Percentiles rank a stretch among this genome's conserved stretches.
These are phyloP conservation scores for Miscanthus sacchariflorus DNA, from an alignment of 202 grass and related monocot genomes.

Conservation along the genomic window DNA sequence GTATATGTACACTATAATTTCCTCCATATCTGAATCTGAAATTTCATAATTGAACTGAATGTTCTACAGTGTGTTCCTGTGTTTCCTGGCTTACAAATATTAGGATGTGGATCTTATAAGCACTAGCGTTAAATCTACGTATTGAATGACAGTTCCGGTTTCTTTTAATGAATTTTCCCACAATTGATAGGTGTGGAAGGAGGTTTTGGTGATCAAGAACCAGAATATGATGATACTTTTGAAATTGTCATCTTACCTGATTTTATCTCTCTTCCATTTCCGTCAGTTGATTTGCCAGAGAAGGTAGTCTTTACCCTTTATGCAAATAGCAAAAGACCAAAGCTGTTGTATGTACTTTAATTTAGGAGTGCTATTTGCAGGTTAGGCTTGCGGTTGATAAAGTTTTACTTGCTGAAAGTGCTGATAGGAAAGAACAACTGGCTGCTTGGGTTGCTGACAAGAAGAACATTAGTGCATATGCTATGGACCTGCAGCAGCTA, in stretches of 20 bases:
- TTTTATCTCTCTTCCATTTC: constrained; percentile 86
- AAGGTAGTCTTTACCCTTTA: constrained; percentile 62
- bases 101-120: neutral
- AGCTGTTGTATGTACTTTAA: constrained; percentile 17
- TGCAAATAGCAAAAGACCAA: constrained; percentile 25
- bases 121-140: constrained; percentile 8
- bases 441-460: constrained; percentile 95
- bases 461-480: constrained; percentile 81
- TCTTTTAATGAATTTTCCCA: constrained; percentile 6
- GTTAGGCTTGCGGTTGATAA: constrained; percentile 90
- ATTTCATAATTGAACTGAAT: constrained; percentile 22
- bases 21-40: neutral
- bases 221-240: constrained; percentile 75
- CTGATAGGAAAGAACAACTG: constrained; percentile 78
- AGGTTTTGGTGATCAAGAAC: constrained; percentile 90
- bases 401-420: constrained; percentile 88
- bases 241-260: constrained; percentile 91
- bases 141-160: neutral
- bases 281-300: constrained; percentile 95
- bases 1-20: neutral
- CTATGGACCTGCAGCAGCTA: constrained; percentile 87
- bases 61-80: neutral
- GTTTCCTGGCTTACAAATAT: constrained; percentile 24
- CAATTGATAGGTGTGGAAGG: constrained; percentile 84
- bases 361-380: constrained; percentile 51